Evolutionary conservation across 2,329 filamentous ascomycete genomes (phyloP), one percentile per base, ranked within the genome.

Genomic region (Tolypocladium tundrense): DNA sequence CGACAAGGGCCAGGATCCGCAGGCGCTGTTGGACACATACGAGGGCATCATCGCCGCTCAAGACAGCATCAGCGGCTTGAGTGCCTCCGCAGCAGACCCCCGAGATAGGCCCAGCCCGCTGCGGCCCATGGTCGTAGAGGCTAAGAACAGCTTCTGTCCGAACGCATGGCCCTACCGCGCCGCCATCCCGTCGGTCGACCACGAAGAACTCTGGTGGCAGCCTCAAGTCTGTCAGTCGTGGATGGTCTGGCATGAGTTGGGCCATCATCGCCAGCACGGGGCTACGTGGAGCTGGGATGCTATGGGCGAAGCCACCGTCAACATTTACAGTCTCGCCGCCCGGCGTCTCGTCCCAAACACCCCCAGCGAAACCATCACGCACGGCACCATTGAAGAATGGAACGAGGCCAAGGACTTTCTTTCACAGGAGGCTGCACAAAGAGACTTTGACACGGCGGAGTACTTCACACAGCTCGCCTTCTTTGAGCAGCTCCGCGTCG

Each of bases 291-390:
- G 43, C 53, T 58, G 57, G 57, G n/a, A 27, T 2, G 40, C 31
- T 9, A 33, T 33, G 31, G 9, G 7, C 43, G 50, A 33, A 33
- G 31, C 11, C 21, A 59, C 51, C 16, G 54, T 43, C 40, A 57
- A 59, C 35, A 59, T 59, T n/a, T 59, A 59, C 52, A 10, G 13
- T 27, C 55, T 59, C 16, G 58, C 58, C 6, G 58, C 55, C 19
- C 19, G 50, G 10, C 58, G 55, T n/a, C 1, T 14, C 6, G n/a
- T 33, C 7, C 35, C 19, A 4, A 11, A 24, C 1, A 42, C 55
- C 2, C 42, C 43, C 7, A 33, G 41, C 27, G 14, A 5, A 16
- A 3, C 19, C 0, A 9, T 16, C 16, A 21, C 39, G 2, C 59
- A 60, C 43, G 57, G n/a, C 37, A 54, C 42, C 6, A 13, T n/a